Base-by-base conservation (phyloP, 2,329 filamentous ascomycete species). In the Pyrenochaeta sp. region DNA sequence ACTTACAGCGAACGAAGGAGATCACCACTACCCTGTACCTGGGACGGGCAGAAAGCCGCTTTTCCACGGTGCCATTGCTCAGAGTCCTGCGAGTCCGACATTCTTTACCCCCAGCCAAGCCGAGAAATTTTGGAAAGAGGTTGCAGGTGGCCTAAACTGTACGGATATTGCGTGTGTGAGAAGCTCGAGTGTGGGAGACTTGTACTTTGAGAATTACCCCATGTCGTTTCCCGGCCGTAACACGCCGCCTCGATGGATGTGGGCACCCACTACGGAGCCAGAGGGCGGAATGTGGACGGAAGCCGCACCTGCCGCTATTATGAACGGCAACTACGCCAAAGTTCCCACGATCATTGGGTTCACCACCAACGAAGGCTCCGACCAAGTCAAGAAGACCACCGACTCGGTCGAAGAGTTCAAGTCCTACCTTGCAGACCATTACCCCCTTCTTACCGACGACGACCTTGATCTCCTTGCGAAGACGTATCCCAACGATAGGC, bases 401-500 rank as follows among this genome's bases (percentile, higher is more conserved):
- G 63, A 81, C 64, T 51, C 68, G 61, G 32, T 80, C 75, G 48
- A 73, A 72, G 70, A 70, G 12, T 68, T 73, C 51, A 72, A 68
- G 45, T 56, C 58, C 39, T 73, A 73, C 54, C 58, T 73, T 30
- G 66, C 68, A 50, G 69, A 73, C 46, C 70, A 73, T 54, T 73
- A 82, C 31, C 77, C 85, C 4, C 71, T 84, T 0, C 77, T 85
- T 2, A 76, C 83, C 3, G 82, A 84, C 63, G 81, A 82, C 51
- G 82, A 80, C 36, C 78, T 82, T 23, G 51, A 60, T 27, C 54
- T 62, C 2, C 61, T 73, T 17, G 63, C 48, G 2, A 54, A 60
- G 2, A 68, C 60, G 9, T 73, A 71, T 41, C 69, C 69, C n/a
- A 73, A 73, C 45, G 70, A 73, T 43, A 57, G 60, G 27, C 69